Evolutionary conservation across 257 asterid genomes (phyloP).

Genomic region (Paraleonurus japonicus): DNA sequence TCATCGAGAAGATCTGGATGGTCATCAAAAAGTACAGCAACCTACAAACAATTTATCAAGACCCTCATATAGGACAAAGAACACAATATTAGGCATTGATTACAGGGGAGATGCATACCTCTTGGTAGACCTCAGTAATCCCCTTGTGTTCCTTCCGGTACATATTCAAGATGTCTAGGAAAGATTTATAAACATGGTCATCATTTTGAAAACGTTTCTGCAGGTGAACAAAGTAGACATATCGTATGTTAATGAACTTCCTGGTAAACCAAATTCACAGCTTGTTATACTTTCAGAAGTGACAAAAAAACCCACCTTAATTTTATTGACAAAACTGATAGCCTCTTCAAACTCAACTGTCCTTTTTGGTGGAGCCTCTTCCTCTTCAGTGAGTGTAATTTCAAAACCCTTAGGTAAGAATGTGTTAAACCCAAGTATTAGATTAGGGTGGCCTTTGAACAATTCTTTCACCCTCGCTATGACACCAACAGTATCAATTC

Average conservation of each 20-base stretch:
- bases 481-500: slow-evolving; percentile 94
- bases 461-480: slow-evolving; percentile 90
- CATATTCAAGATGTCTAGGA: slow-evolving; percentile 96
- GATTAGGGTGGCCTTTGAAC: slow-evolving; percentile 86
- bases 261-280: slow-evolving; percentile 12
- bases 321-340: slow-evolving; percentile 91
- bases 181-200: slow-evolving; percentile 91
- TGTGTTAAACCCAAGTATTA: slow-evolving; percentile 95
- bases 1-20: slow-evolving; percentile 95
- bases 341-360: slow-evolving; percentile 97
- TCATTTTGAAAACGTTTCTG: slow-evolving; percentile 93
- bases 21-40: slow-evolving; percentile 74
- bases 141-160: slow-evolving; percentile 96
- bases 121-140: slow-evolving; percentile 88
- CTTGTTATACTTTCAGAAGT: slow-evolving; percentile 1
- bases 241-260: not conserved
- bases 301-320: slow-evolving; percentile 57
- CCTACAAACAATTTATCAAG: slow-evolving; percentile 47
- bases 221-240: slow-evolving; percentile 28
- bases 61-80: slow-evolving; percentile 13
- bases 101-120: slow-evolving; percentile 50
- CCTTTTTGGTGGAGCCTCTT: slow-evolving; percentile 84
- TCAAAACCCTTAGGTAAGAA: slow-evolving; percentile 98
- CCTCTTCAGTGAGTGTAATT: slow-evolving; percentile 84
- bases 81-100: not conserved